These are phyloP conservation scores for Vaccinium macrocarpon DNA, from an alignment of 148 eudicot species.

Conservation along the genomic window DNA sequence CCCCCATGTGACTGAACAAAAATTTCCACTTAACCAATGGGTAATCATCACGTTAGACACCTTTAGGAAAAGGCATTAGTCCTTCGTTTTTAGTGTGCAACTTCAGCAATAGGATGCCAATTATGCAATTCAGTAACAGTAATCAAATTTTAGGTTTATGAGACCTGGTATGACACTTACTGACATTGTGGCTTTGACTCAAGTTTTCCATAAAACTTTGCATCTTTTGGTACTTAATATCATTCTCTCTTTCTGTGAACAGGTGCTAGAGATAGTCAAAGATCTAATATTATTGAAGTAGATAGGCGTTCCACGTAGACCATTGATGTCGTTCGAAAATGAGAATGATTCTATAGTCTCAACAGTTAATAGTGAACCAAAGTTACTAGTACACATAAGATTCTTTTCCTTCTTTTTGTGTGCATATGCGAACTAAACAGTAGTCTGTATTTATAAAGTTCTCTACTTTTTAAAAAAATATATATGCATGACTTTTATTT, in stretches of 20 bases:
- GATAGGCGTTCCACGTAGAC: slow-evolving; percentile 44
- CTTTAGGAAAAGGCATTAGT: neutral
- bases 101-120: neutral
- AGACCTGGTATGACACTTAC: neutral
- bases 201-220: neutral
- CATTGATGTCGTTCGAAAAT: slow-evolving; percentile 24
- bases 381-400: slow-evolving; percentile 36
- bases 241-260: slow-evolving; percentile 12
- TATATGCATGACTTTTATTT: neutral
- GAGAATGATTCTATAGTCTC: slow-evolving; percentile 18
- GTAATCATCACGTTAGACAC: neutral
- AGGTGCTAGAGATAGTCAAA: slow-evolving; percentile 33
- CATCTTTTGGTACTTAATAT: neutral
- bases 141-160: neutral
- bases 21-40: neutral
- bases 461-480: neutral
- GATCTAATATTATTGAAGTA: neutral
- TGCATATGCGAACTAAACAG: neutral
- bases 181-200: neutral
- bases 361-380: slow-evolving; percentile 16
- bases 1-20: neutral
- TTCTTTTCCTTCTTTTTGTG: neutral
- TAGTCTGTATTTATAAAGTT: neutral
- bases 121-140: neutral
- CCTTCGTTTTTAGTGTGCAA: neutral